phyloP scores from a whole-genome alignment of 192 early-diverging fungal genomes.

The Dispira simplex region DNA sequence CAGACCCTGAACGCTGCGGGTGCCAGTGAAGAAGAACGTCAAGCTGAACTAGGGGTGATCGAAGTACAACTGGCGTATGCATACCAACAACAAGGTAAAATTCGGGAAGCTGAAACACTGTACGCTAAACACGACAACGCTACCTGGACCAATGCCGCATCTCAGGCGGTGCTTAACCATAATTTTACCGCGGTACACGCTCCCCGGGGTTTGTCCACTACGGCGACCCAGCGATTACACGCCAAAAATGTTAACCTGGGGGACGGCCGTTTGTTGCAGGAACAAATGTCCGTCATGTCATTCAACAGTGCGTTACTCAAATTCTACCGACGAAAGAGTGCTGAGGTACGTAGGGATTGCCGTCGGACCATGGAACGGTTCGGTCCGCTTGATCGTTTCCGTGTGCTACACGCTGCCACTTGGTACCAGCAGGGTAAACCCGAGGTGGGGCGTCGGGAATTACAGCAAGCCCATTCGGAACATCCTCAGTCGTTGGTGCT shows the following conservation, averaged over 20 bases:
- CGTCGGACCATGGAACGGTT: not conserved
- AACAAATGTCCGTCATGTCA: not conserved
- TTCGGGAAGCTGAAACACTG: not conserved
- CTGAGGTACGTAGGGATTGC: slow-evolving; percentile 1
- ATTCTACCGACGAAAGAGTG: not conserved
- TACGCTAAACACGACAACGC: not conserved
- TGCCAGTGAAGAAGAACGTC: not conserved
- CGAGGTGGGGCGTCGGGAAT: no score
- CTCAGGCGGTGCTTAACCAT: not conserved
- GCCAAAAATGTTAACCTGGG: not conserved
- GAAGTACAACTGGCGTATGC: slow-evolving; percentile 4
- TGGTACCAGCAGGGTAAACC: slow-evolving; percentile 2
- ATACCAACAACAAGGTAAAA: slow-evolving; percentile 4
- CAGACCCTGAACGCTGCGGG: not conserved
- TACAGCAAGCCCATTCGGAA: no score
- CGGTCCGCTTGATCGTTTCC: not conserved
- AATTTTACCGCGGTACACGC: not conserved
- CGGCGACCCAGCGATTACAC: not conserved
- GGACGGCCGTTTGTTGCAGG: not conserved
- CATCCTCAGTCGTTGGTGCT: no score
- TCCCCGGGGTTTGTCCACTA: not conserved
- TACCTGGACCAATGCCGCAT: not conserved
- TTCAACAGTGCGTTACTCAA: slow-evolving; percentile 9
- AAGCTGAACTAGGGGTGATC: not conserved
- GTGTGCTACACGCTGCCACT: slow-evolving; percentile 6